A percentile compares a stretch with the other conserved stretches of the same genome.
These are phyloP conservation scores for Pichia deserticola DNA, from an alignment of 805 yeast species.

Conservation along the genomic window DNA sequence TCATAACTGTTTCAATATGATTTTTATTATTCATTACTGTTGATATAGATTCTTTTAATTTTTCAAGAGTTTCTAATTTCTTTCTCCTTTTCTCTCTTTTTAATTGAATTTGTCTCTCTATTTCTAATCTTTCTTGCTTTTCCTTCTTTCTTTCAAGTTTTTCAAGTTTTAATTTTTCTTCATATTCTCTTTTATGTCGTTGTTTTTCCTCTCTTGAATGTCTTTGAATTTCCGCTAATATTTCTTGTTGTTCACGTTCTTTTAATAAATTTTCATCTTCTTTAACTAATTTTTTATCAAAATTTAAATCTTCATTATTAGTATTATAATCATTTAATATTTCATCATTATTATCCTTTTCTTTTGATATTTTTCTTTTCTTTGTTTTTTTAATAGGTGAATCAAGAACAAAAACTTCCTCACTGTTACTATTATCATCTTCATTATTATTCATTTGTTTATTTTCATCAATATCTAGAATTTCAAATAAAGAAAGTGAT, in stretches of 20 bases:
- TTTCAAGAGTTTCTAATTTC: slow-evolving; percentile 1
- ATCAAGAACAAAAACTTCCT: slow-evolving; percentile 9
- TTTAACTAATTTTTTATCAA: not conserved
- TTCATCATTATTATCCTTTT: not conserved
- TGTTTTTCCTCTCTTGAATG: slow-evolving; percentile 19
- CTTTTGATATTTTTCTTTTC: not conserved
- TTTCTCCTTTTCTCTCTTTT: not conserved
- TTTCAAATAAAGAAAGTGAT: slow-evolving; percentile 9
- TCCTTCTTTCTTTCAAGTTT: slow-evolving; percentile 8
- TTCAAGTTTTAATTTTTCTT: slow-evolving; percentile 14
- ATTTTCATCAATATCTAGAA: slow-evolving; percentile 8
- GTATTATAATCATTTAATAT: not conserved
- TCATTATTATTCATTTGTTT: not conserved
- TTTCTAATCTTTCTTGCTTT: slow-evolving; percentile 11
- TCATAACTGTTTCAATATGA: slow-evolving; percentile 7
- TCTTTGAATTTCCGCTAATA: slow-evolving; percentile 22
- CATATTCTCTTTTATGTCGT: slow-evolving; percentile 8
- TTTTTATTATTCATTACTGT: not conserved
- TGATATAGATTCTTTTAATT: slow-evolving; percentile 4
- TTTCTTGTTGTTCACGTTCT: slow-evolving; percentile 19
- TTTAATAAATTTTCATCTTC: not conserved
- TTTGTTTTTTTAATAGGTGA: slow-evolving; percentile 7
- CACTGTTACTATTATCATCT: not conserved
- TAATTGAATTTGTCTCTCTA: not conserved
- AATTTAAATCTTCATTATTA: not conserved